Base-by-base conservation (phyloP, 2,329 filamentous ascomycete genomes). In the Cordyceps fumosorosea region DNA sequence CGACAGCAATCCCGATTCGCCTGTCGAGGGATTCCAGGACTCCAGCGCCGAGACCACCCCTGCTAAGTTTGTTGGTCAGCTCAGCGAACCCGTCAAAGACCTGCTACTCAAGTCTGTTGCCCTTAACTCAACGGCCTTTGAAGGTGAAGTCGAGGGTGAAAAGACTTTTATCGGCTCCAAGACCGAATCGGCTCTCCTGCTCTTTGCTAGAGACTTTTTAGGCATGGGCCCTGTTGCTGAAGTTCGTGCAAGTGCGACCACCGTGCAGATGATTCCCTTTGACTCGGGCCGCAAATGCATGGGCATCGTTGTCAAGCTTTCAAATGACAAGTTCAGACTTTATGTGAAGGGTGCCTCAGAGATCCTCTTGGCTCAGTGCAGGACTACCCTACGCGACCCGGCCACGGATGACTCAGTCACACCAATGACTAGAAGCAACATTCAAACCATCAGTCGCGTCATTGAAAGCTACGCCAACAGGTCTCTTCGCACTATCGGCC, bases 401-500 rank as follows among this genome's bases (percentile, higher is more conserved):
- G 76, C 80, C 5, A 69, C 67, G 22, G 79, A 80, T 66, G 69
- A 75, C 37, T 73, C 78, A 2, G 68, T 76, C n/a, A 65, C 74
- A 0, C 65, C 76, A 0, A 73, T 88, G 65, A 80, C 80, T 12
- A 72, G 77, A 26, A 80, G 83, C 51, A 84, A 87, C 66, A 77
- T 78, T 58, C 75, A 82, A 64, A 81, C 76, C 8, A 72, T 96
- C 65, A 83, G 84, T 66, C 77, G 80, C 24, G 79, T 91, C 54
- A 96, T 96, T 67, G 85, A 87, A 65, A 83, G 81, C 53, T 96
- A 96, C 71, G 92, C 92, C 11, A 85, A 84, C 29, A 83, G 88
- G 20, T 96, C 91, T 8, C 81, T 96, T 37, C 85, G 92, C 65
- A 96, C 92, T 1, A 96, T 96, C 67, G 90, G 88, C 50, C 83